Evolutionary conservation across 495 filamentous ascomycete genomes (phyloP).

Genomic region (Choiromyces venosus): DNA sequence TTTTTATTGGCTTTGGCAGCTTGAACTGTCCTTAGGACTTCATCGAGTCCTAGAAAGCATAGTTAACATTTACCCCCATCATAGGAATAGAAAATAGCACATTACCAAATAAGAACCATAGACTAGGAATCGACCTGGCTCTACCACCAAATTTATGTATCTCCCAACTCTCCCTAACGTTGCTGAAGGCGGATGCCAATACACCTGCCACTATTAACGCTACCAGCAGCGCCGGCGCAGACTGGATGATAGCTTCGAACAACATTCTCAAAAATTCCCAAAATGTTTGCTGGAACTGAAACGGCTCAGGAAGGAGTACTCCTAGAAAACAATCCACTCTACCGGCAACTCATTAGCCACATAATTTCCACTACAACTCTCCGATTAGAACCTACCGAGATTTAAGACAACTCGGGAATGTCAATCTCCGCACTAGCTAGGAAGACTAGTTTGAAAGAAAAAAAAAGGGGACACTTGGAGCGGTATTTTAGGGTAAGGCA

Average conservation of each 20-base stretch:
- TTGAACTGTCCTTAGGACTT: conserved; percentile 52
- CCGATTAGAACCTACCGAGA: not conserved
- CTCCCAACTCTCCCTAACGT: conserved; percentile 43
- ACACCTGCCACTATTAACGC: conserved; percentile 8
- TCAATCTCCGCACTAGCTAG: not conserved
- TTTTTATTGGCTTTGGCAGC: conserved; percentile 52
- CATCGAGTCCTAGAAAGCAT: conserved; percentile 54
- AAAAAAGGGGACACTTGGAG: no score
- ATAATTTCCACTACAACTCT: no score
- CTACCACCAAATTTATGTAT: conserved; percentile 48
- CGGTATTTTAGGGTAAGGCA: not conserved
- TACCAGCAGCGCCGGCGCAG: conserved; percentile 8
- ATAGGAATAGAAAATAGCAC: not conserved
- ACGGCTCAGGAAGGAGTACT: not conserved
- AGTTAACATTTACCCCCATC: not conserved
- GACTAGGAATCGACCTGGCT: conserved; percentile 18
- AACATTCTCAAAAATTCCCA: conserved; percentile 16
- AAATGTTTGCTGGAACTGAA: not conserved
- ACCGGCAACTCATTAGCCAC: no score
- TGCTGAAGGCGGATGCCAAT: conserved; percentile 21
- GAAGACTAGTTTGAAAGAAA: not conserved
- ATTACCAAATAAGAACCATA: not conserved
- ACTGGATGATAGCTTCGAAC: conserved; percentile 14
- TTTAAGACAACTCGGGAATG: not conserved
- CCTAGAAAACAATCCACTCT: no score